phyloP scores from a whole-genome alignment of 352 stramenopile genomes.

The Phytophthora pini region DNA sequence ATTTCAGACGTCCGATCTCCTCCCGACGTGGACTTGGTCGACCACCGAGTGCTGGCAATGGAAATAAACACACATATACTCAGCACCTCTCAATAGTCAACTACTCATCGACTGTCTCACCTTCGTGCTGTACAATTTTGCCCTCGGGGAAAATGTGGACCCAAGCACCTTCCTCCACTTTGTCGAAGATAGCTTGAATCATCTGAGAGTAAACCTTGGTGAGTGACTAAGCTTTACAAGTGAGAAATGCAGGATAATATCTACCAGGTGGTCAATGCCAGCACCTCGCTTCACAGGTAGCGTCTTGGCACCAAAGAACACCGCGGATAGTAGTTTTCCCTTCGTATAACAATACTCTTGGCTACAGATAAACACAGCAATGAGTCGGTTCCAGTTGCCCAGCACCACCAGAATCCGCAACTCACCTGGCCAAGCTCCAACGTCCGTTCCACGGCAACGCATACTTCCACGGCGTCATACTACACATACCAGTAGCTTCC shows the following conservation, averaged over 20 bases:
- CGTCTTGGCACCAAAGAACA: constrained; percentile 80
- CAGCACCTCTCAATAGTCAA: too few relatives aligned
- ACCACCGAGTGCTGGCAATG: constrained; percentile 66
- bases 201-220: constrained; percentile 42
- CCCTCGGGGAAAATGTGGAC: constrained; percentile 91
- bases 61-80: background rate
- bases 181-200: constrained; percentile 80
- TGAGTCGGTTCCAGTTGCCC: background rate
- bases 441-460: constrained; percentile 57
- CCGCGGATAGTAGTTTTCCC: constrained; percentile 47
- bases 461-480: constrained; percentile 82
- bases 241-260: too few relatives aligned
- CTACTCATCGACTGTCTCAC: constrained; percentile 30
- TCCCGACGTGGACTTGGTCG: constrained; percentile 63
- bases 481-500: constrained; percentile 18
- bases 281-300: constrained; percentile 76
- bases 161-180: constrained; percentile 80
- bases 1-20: constrained; percentile 86
- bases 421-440: constrained; percentile 80
- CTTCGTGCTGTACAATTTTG: constrained; percentile 75
- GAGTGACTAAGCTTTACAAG: too few relatives aligned
- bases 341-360: constrained; percentile 89
- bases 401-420: constrained; percentile 20
- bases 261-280: constrained; percentile 72
- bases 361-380: constrained; percentile 30